Conservation (phyloP, 495 filamentous ascomycete species). For the Hapsidospora chrysogenum region DNA sequence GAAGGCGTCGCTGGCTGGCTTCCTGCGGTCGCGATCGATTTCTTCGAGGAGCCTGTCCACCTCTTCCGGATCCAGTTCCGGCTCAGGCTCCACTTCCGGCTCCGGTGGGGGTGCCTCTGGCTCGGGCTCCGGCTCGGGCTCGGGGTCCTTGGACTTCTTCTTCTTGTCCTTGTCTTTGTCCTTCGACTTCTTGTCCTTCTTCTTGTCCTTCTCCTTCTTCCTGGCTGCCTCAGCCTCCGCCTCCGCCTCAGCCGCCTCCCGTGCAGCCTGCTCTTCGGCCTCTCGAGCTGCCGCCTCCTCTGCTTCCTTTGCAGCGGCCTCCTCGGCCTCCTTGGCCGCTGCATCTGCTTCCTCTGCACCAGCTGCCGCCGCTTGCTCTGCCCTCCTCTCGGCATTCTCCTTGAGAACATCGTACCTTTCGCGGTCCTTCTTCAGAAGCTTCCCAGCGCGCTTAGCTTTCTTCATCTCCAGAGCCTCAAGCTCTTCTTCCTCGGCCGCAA, state of each 20-base stretch:
- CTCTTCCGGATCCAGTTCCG: conserved; percentile 3
- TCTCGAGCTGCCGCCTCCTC: conserved; percentile 4
- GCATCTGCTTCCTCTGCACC: conserved; percentile 11
- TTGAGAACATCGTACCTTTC: conserved; percentile 3
- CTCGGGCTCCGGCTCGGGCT: conserved; percentile 2
- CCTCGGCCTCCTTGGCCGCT: conserved; percentile 4
- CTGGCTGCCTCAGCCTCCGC: conserved; percentile 16
- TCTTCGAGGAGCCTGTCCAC: conserved; percentile 13
- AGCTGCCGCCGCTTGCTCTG: conserved; percentile 15
- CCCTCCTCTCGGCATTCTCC: conserved; percentile 17
- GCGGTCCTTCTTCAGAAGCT: neutral
- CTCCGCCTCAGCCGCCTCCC: conserved; percentile 8
- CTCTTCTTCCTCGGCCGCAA: neutral
- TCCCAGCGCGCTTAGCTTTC: neutral
- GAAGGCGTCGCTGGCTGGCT: conserved; percentile 16
- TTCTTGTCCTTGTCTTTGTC: conserved; percentile 8
- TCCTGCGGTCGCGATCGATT: conserved; percentile 5
- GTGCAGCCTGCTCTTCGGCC: conserved; percentile 6
- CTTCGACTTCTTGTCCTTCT: conserved; percentile 4
- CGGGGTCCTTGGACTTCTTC: conserved; percentile 6
- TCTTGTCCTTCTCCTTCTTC: conserved; percentile 8
- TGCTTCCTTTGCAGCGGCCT: conserved; percentile 1
- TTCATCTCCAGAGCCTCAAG: neutral
- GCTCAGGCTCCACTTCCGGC: conserved; percentile 3
- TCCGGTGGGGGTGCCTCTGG: neutral